Percentiles rank a stretch among this genome's conserved stretches.
These are phyloP conservation scores for Podaxis sp. DNA, from an alignment of 768 basidiomycete genomes.

Conservation along the genomic window DNA sequence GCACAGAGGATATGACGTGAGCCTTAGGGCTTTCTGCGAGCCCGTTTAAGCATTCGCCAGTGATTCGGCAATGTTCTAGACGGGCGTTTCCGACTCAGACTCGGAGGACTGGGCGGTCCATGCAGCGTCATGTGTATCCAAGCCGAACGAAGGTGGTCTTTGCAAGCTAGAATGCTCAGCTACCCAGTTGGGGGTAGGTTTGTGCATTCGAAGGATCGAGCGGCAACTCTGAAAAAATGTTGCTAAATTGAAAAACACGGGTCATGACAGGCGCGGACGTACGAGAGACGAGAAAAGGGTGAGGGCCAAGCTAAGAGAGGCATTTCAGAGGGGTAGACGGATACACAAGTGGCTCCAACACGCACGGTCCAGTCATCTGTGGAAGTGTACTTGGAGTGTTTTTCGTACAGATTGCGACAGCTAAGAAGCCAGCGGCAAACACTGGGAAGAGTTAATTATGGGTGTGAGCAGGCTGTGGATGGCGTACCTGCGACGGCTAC, in stretches of 20 bases:
- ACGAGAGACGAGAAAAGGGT: background rate
- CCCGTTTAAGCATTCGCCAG: no score
- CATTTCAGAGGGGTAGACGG: background rate
- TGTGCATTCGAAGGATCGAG: background rate
- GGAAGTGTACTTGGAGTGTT: background rate
- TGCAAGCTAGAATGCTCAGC: background rate
- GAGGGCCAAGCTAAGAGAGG: background rate
- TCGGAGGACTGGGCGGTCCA: background rate
- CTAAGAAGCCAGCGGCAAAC: background rate
- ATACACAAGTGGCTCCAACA: background rate
- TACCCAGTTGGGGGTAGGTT: background rate
- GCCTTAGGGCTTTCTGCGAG: no score
- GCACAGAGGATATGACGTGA: no score
- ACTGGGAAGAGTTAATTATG: background rate
- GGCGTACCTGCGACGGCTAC: background rate
- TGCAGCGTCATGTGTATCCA: background rate
- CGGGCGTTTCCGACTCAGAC: background rate
- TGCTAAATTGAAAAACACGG: background rate
- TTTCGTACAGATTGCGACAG: background rate
- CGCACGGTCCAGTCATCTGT: background rate
- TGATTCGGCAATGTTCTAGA: background rate
- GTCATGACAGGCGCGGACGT: background rate
- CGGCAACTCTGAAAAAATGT: background rate
- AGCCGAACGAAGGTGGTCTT: background rate
- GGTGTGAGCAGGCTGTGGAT: background rate